Conservation (phyloP, 108 stramenopile genomes). For the Pseudonitzschia multistriata region DNA sequence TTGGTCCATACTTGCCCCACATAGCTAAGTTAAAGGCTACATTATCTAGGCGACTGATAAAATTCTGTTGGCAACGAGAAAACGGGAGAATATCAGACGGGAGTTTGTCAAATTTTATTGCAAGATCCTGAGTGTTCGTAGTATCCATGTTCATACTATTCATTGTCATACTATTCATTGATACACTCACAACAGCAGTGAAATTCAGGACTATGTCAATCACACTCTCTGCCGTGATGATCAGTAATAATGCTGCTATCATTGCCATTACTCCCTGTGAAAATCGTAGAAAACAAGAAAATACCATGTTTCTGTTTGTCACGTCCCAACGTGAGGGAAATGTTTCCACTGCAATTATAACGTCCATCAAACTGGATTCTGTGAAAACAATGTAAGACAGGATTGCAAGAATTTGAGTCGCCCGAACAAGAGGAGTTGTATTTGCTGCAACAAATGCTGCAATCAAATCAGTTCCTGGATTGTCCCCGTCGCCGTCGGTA, state of each 20-base stretch:
- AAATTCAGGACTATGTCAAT: constrained; percentile 8
- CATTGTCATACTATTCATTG: background rate
- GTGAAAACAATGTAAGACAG: background rate
- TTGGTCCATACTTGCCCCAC: constrained; percentile 2
- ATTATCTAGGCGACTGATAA: background rate
- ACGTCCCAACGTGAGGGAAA: background rate
- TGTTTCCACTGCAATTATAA: background rate
- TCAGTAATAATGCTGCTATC: background rate
- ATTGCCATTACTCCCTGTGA: background rate
- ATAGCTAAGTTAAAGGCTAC: constrained; percentile 1
- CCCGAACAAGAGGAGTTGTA: background rate
- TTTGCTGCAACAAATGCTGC: background rate
- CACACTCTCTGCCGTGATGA: background rate
- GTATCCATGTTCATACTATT: background rate
- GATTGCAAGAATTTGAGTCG: background rate
- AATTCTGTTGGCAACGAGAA: background rate
- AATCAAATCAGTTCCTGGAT: background rate
- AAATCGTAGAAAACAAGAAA: constrained; percentile 6
- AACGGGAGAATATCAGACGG: background rate
- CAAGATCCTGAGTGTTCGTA: no score
- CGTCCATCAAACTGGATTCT: background rate
- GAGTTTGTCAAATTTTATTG: background rate
- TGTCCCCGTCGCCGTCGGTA: background rate
- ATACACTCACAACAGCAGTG: background rate
- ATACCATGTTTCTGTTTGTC: background rate